These are phyloP conservation scores for Mycena latifolia DNA, from an alignment of 768 basidiomycete species.

Conservation along the genomic window DNA sequence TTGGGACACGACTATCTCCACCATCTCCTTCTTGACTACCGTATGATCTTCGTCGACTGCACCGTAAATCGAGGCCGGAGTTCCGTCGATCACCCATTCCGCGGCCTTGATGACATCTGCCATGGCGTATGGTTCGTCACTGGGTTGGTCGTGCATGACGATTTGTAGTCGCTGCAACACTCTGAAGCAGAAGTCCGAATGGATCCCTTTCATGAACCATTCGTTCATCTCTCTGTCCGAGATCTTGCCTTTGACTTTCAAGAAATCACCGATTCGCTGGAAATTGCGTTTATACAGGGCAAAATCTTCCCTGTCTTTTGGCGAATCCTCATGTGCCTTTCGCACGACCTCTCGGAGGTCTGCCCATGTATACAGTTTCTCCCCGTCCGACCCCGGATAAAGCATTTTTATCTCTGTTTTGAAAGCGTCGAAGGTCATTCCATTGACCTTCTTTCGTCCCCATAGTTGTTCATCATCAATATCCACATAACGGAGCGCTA, in stretches of 20 bases:
- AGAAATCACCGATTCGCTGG: not conserved
- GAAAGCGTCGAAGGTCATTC: not conserved
- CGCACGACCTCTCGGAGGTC: not conserved
- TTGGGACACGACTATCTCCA: not conserved
- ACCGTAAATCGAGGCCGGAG: not conserved
- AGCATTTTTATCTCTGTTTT: not conserved
- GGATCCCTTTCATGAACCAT: not conserved
- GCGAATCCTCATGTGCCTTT: not conserved
- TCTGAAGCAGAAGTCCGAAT: conserved; percentile 3
- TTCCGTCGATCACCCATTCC: conserved; percentile 8
- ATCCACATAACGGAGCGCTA: not conserved
- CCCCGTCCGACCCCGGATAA: not conserved
- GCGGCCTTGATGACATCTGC: not conserved
- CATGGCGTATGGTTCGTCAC: not conserved
- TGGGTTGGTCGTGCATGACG: not conserved
- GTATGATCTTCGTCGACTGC: not conserved
- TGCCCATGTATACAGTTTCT: not conserved
- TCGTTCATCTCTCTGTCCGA: not conserved
- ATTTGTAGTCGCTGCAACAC: not conserved
- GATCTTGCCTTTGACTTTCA: not conserved
- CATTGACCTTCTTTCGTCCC: not conserved
- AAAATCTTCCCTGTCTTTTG: not conserved
- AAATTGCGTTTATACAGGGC: not conserved
- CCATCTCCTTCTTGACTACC: not conserved
- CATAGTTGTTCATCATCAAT: conserved; percentile 2